These are phyloP conservation scores for Bipolaris zeicola DNA, from an alignment of 2,329 filamentous ascomycete species.

Conservation along the genomic window DNA sequence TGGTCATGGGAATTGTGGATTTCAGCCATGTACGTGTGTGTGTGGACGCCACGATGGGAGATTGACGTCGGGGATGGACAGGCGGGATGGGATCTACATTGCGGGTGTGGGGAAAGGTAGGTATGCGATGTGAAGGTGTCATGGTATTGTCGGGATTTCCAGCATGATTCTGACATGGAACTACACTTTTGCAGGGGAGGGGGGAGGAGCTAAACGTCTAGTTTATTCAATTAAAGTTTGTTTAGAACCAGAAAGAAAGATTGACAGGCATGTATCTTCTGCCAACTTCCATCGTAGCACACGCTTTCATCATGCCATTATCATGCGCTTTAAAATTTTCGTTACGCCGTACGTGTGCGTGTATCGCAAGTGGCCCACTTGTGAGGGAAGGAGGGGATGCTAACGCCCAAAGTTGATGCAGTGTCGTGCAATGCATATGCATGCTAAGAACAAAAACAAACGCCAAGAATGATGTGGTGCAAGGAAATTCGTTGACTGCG, in stretches of 20 bases:
- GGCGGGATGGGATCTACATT: no score
- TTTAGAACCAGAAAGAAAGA: not conserved
- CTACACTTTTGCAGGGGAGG: no score
- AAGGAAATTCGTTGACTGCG: slow-evolving; percentile 4
- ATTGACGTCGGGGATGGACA: no score
- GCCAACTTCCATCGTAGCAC: not conserved
- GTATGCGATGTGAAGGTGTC: no score
- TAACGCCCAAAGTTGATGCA: slow-evolving; percentile 1
- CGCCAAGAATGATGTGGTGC: not conserved
- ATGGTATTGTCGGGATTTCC: no score
- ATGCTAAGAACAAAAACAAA: not conserved
- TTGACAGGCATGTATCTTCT: not conserved
- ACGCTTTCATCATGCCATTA: not conserved
- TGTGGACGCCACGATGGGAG: no score
- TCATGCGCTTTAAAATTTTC: not conserved
- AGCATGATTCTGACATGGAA: no score
- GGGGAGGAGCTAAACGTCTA: no score
- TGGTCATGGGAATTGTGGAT: no score
- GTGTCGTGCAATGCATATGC: not conserved
- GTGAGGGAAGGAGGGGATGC: not conserved
- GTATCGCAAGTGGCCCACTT: not conserved
- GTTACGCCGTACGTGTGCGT: not conserved
- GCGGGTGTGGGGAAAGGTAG: no score
- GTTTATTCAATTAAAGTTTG: not conserved
- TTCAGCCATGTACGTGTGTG: no score